Conservation (phyloP, 352 stramenopile genomes). For the Thalassiosira ordinaria region DNA sequence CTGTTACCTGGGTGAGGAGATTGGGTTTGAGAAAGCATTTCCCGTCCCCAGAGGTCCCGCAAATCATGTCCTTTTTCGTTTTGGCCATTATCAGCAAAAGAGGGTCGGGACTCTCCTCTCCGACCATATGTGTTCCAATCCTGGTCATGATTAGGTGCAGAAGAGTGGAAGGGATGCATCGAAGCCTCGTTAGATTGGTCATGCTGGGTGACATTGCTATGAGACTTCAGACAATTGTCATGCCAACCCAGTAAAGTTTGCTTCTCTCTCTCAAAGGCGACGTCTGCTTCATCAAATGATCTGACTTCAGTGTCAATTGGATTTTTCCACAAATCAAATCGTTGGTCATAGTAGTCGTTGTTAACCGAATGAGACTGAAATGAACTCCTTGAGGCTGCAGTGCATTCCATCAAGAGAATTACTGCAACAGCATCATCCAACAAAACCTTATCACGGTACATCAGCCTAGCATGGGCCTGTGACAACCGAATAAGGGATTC, state of each 20-base stretch:
- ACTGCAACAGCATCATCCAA: conserved; percentile 94
- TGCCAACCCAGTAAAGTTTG: conserved; percentile 32
- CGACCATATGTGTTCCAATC: background rate
- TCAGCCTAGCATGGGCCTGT: conserved; percentile 92
- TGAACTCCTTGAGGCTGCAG: conserved; percentile 82
- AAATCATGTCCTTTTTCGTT: background rate
- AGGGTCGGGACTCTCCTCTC: background rate
- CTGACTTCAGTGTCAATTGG: conserved; percentile 48
- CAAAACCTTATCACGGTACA: conserved; percentile 92
- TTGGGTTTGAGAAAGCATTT: conserved; percentile 30
- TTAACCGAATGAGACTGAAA: no score
- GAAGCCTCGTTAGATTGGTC: background rate
- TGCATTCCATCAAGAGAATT: conserved; percentile 95
- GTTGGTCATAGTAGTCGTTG: no score
- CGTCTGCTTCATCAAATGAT: conserved; percentile 39
- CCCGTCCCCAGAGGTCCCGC: conserved; percentile 38
- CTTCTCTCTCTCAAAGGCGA: conserved; percentile 41
- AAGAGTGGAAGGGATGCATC: background rate
- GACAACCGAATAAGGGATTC: conserved; percentile 93
- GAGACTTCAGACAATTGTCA: conserved; percentile 1
- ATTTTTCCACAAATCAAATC: conserved; percentile 47
- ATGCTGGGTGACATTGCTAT: conserved; percentile 1
- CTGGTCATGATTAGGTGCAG: background rate
- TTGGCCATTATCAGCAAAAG: conserved; percentile 2
- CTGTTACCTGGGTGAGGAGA: conserved; percentile 15